Base-by-base conservation (phyloP, 2,329 filamentous ascomycete genomes). In the Coniochaeta sp. region DNA sequence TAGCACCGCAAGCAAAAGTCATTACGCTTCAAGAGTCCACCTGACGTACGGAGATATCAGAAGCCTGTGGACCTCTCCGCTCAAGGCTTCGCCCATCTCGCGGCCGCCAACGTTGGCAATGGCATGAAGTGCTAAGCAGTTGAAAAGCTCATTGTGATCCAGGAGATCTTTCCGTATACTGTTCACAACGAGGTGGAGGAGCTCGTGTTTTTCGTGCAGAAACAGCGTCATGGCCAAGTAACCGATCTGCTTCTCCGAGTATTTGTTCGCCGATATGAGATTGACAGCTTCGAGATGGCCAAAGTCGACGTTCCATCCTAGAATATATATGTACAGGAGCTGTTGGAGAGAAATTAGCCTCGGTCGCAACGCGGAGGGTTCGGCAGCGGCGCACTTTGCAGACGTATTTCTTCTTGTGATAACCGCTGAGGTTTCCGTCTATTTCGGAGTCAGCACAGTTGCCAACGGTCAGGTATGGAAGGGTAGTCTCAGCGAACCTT, bases 351-450 rank as follows among this genome's bases (percentile, higher is more conserved):
- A 22, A n/a, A 61, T 73, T 65, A 72, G 68, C 64, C 58, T 33
- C 34, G 7, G 17, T 60, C 68, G 62, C 33, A 36, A 54, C 57
- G 24, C n/a, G 44, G 44, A 60, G 24, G 9, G 47, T 28, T 60
- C 22, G 56, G 47, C 28, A 19, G 22, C n/a, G 6, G 58, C 72
- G 60, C 77, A 86, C 84, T 81, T 99, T 99, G 90, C 95, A 99
- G 67, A 99, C 95, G 73, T 99, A 99, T 89, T 99, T 99, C 84
- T 99, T 99, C 82, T 96, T 97, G 81, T 97, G 92, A 73, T 99
- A 99, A 66, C 95, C 96, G 72, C 89, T 96, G 61, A 99, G 80
- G 71, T 84, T 95, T 65, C 92, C 93, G 74, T 95, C 90, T 87
- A 64, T 62, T 60, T 19, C n/a, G 56, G 47, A 54, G 61, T 74